These are phyloP conservation scores for Scorias spongiosa DNA, from an alignment of 2,329 filamentous ascomycete species.

Conservation along the genomic window DNA sequence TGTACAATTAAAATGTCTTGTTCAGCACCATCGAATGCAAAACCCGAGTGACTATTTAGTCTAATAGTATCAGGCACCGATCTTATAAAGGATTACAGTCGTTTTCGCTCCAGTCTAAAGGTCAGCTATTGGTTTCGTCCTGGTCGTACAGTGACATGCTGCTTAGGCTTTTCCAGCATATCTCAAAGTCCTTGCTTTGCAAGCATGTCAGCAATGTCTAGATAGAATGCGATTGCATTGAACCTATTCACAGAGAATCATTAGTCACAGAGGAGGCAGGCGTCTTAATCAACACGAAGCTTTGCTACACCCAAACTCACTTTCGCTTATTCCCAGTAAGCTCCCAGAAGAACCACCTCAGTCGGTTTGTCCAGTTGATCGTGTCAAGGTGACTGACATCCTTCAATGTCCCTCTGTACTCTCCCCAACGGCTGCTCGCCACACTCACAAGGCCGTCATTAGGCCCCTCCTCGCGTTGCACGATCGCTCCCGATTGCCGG, in stretches of 20 bases:
- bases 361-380: conserved; percentile 51
- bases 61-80: no score
- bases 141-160: neutral
- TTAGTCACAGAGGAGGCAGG: no score
- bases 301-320: conserved; percentile 19
- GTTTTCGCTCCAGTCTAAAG: neutral
- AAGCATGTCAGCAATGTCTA: conserved; percentile 45
- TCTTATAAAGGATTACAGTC: neutral
- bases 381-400: conserved; percentile 49
- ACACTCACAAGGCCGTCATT: conserved; percentile 54
- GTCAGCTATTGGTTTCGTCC: neutral
- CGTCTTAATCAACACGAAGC: no score
- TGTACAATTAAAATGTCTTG: no score
- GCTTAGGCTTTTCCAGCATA: neutral
- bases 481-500: conserved; percentile 39
- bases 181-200: conserved; percentile 22
- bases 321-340: conserved; percentile 40
- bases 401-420: conserved; percentile 48
- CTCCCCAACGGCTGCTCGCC: conserved; percentile 43
- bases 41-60: no score
- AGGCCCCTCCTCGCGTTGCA: conserved; percentile 38
- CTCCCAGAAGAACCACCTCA: conserved; percentile 43
- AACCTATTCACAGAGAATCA: conserved; percentile 27
- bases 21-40: no score
- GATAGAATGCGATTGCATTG: conserved; percentile 48